Base-by-base conservation (phyloP, 1,139 yeast genomes). In the Geotrichum phurueaensis region DNA sequence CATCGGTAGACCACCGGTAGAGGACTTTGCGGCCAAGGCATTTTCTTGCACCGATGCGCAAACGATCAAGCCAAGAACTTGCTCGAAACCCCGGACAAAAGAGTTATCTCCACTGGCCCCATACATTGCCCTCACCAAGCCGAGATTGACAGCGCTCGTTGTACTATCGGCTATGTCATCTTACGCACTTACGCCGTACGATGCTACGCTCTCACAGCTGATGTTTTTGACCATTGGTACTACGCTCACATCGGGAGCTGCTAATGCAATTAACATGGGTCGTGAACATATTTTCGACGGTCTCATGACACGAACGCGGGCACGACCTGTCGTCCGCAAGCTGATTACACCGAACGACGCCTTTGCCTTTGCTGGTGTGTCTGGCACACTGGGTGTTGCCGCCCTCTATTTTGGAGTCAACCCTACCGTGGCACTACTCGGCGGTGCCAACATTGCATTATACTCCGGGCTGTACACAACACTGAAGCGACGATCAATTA, bases 211-310 rank as follows among this genome's bases (percentile, higher is more conserved):
- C 1, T 78, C 84, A 12, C 86, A 89, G 66, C 79, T 94, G 52
- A 68, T 87, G 51, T 84, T 85, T 66, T 77, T 94, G 48, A 89
- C 97, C 0, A 72, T 81, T 0, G 99, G 99, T 18, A 94, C 98
- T 0, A 84, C 94, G 0, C 75, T 94, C 54, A 83, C 96, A 66
- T 90, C 97, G 0, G 96, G 96, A 10, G 85, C 97, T 1, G 99
- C 99, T 1, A 94, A 94, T 74, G 96, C 98, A 2, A 90, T 94
- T 58, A 94, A 94, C 71, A 94, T 92, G 96, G 98, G 92, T 1
- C 79, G 99, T 65, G 99, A 94, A 73, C 96, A 97, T 7, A 87
- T 84, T 33, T 94, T 84, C 71, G 99, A 94, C 71, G 81, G 83
- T 57, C 82, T 83, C 70, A 95, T 94, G 99, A 83, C 88, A 1